Evolutionary conservation across 805 yeast genomes (phyloP), one percentile per base, ranked within the genome.

Genomic region (Spathaspora hagerdaliae): DNA sequence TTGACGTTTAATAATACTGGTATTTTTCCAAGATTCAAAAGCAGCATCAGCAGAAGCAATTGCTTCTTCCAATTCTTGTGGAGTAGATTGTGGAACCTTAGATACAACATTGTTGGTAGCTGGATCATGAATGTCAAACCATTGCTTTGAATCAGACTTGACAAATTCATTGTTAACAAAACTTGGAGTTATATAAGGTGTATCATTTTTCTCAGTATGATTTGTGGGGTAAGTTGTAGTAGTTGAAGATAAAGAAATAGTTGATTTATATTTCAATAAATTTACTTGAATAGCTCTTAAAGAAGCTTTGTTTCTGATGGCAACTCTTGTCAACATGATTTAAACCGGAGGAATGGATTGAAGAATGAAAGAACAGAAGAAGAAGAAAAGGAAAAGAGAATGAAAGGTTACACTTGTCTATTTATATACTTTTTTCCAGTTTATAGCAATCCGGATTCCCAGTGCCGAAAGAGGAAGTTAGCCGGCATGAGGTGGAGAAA

Each of bases 61-160:
- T 7, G 91, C 90, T 15, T 72, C 75, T 47, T 75, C 77, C 58
- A 85, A 68, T 63, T 85, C 92, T 43, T 69, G 76, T 6, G 75
- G 77, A 13, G 92, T 85, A 35, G 81, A 73, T 66, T 85, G 90
- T 6, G 92, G 91, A 24, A 84, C 90, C 53, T 77, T 73, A 29
- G 85, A 73, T 36, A 85, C 81, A 39, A 83, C 78, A 51, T 69
- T 59, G 63, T 83, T 77, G 44, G 92, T 85, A 47, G 91, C 86
- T 19, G 92, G 92, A 60, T 85, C 92, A 61, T 74, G 81, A 44
- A 85, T 74, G 50, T 83, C 88, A 56, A 75, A 81, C 89, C 89
- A 75, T 31, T 72, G 71, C 11, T 66, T 54, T 7, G 86, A 66
- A 42, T 71, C 73, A 26, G 81, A 73, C 51, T 73, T 69, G 49